A percentile compares a stretch with the other conserved stretches of the same genome.
Conservation (phyloP, 306 rosid species). For the Rubus parviflorus region DNA sequence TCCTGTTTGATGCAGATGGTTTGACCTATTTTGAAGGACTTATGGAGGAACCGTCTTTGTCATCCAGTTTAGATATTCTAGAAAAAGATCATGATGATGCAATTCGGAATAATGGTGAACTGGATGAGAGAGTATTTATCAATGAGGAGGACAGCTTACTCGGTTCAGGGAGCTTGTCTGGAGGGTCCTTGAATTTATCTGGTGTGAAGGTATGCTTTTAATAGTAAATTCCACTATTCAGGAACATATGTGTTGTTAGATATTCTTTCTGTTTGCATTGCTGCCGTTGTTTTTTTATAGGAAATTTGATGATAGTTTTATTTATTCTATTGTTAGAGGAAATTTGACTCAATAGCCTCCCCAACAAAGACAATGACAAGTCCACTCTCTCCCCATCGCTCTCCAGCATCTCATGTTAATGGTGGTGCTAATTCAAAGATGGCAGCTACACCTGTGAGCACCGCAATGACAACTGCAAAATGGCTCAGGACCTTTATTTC, state of each 20-base stretch:
- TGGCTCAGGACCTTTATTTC: conserved; percentile 95
- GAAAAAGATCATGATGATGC: conserved; percentile 79
- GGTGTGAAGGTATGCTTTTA: conserved; percentile 75
- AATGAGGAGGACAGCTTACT: conserved; percentile 84
- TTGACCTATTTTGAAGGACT: conserved; percentile 78
- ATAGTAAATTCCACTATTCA: conserved; percentile 8
- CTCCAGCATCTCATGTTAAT: conserved; percentile 70
- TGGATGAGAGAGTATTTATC: conserved; percentile 89
- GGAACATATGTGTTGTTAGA: neutral
- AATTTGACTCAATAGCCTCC: conserved; percentile 68
- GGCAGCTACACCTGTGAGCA: conserved; percentile 94
- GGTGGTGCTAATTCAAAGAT: conserved; percentile 58
- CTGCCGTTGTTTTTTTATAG: neutral
- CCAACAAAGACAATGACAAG: conserved; percentile 74
- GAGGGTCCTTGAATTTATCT: conserved; percentile 51
- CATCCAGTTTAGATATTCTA: conserved; percentile 57
- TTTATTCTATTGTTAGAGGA: conserved; percentile 56
- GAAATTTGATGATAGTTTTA: conserved; percentile 17
- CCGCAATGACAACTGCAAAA: conserved; percentile 99
- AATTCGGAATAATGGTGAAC: conserved; percentile 61
- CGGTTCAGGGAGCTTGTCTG: conserved; percentile 78
- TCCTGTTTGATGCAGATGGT: conserved; percentile 59
- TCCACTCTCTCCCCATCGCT: conserved; percentile 86
- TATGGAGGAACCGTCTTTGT: conserved; percentile 64
- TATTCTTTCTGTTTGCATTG: neutral